Base-by-base conservation (phyloP, 176 grass and related monocot genomes). In the Carex littledalei region DNA sequence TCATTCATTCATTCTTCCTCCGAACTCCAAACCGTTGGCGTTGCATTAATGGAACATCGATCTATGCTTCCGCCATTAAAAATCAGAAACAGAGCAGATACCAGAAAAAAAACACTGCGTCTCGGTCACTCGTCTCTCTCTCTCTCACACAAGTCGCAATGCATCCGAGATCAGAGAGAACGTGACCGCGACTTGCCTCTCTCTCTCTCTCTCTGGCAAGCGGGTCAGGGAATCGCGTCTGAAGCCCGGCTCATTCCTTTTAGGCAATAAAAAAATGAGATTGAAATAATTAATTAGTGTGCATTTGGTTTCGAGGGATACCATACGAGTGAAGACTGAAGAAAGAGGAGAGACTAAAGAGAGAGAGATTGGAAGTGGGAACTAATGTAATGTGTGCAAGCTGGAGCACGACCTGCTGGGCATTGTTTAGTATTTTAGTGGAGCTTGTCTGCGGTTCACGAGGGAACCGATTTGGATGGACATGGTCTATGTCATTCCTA, bases 401-500 rank as follows among this genome's bases (percentile, higher is more conserved):
- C 79, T 81, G 79, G 16, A 81, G 56, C 63, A 63, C 31, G 16
- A 81, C 78, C 55, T 81, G 41, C 55, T 55, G 3, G 0, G 12
- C 50, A 78, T 55, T 78, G 47, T 54, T 50, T 54, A 50, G 13
- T 78, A 54, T 22, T 78, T 54, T 78, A 50, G 72, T 50, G 72
- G 18, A 53, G 49, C 72, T 78, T 78, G 72, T 78, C 72, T 53
- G 41, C 72, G 17, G 41, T 78, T 78, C 72, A 54, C 72, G 43
- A 78, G 72, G n/a, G 1, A 20, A 2, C 20, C 3, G 2, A 15
- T 71, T 18, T 41, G 1, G 6, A 8, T 39, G 18, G 4, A 37
- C 67, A 13, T 43, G 13, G 13, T 72, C 29, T 17, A 32, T 22
- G 64, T 11, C 12, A 6, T 67, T 22, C 3, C 29, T 32, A 45